Percentiles rank a stretch among this genome's conserved stretches.
Conservation (phyloP, 2,329 filamentous ascomycete species). For the Boeremia exigua region DNA sequence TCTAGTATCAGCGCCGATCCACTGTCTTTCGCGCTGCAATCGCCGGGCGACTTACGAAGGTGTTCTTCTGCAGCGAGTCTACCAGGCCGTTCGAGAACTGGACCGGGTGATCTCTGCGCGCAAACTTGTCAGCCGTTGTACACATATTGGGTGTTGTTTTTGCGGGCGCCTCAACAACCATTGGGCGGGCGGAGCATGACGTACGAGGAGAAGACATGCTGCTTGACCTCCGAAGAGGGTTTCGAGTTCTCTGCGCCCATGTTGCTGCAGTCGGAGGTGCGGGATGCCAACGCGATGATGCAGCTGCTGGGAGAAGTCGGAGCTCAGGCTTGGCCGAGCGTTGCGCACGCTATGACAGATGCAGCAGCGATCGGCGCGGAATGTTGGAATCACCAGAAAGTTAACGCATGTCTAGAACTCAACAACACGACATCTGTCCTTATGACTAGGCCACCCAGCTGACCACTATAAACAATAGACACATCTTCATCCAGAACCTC, state of each 20-base stretch:
- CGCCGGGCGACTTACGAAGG: conserved; percentile 69
- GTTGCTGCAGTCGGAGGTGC: conserved; percentile 34
- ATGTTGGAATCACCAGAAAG: conserved; percentile 24
- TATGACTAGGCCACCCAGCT: not conserved
- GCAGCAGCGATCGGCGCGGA: conserved; percentile 24
- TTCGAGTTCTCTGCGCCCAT: conserved; percentile 71
- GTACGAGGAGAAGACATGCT: conserved; percentile 69
- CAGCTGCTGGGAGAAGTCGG: conserved; percentile 39
- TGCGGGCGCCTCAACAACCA: conserved; percentile 20
- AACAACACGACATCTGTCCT: conserved; percentile 16
- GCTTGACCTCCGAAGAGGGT: conserved; percentile 59
- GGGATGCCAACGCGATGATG: conserved; percentile 34
- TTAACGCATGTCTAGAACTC: conserved; percentile 23
- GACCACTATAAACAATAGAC: not conserved
- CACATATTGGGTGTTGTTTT: not conserved
- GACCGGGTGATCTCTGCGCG: conserved; percentile 64
- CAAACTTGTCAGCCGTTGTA: conserved; percentile 42
- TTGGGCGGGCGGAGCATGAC: conserved; percentile 35
- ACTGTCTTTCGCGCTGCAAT: not conserved
- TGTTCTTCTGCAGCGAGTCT: conserved; percentile 80
- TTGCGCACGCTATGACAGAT: conserved; percentile 27
- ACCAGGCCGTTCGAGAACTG: conserved; percentile 82
- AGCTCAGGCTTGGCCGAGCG: conserved; percentile 36
- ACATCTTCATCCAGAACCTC: not conserved
- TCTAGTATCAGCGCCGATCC: conserved; percentile 14